Evolutionary conservation across 2,329 filamentous ascomycete species (phyloP).

Genomic region (Ilyonectria sp.): DNA sequence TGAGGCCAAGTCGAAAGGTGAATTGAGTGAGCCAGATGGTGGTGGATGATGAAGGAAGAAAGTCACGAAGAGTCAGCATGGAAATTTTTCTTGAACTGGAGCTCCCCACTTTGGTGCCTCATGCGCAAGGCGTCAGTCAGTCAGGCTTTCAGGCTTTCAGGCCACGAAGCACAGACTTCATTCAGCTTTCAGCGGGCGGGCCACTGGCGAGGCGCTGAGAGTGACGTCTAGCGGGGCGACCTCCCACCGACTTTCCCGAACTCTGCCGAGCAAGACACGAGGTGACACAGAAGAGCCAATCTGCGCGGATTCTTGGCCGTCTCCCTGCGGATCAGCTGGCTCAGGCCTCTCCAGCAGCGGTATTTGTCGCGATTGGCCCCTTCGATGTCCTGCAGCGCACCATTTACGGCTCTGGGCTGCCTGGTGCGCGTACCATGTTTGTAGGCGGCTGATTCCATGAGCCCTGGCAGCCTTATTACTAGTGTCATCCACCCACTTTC

Average conservation of each 20-base stretch:
- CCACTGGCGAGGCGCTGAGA: conserved; percentile 1
- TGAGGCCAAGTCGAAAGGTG: conserved; percentile 35
- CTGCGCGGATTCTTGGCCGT: not conserved
- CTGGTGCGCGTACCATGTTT: not conserved
- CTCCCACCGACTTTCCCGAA: conserved; percentile 26
- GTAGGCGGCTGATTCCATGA: not conserved
- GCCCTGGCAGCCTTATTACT: conserved; percentile 8
- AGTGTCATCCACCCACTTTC: conserved; percentile 25
- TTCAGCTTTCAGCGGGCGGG: not conserved
- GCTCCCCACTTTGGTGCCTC: conserved; percentile 51
- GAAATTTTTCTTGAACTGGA: conserved; percentile 47
- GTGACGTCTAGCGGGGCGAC: conserved; percentile 20
- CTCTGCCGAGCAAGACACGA: conserved; percentile 13
- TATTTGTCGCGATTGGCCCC: not conserved
- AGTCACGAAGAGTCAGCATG: conserved; percentile 29
- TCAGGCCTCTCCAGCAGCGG: not conserved
- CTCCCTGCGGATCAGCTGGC: not conserved
- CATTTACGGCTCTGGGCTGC: not conserved
- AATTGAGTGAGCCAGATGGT: conserved; percentile 29
- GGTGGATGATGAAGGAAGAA: conserved; percentile 38
- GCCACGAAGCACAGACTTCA: not conserved
- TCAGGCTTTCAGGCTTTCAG: not conserved
- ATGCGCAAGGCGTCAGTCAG: conserved; percentile 48
- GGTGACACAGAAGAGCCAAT: conserved; percentile 9
- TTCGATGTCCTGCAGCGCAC: not conserved